phyloP scores from a whole-genome alignment of 208 protist genomes.

The Leishmania braziliensis region DNA sequence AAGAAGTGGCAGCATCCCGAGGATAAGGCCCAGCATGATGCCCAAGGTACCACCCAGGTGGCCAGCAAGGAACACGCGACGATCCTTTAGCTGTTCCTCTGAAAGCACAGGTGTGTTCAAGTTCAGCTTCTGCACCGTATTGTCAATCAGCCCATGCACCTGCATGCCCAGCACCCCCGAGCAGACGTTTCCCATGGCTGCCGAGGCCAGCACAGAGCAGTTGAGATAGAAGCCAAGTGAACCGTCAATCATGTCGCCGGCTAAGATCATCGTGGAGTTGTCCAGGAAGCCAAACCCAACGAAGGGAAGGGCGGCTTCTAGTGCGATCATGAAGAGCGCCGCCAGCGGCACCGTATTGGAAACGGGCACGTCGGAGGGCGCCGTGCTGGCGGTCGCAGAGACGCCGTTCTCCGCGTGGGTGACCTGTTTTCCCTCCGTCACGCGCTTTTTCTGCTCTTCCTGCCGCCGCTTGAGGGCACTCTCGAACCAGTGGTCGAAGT shows the following conservation, averaged over 20 bases:
- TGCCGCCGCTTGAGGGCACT: slow-evolving; percentile 70
- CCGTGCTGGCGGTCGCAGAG: not conserved
- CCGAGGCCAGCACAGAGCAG: slow-evolving; percentile 90
- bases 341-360: slow-evolving; percentile 50
- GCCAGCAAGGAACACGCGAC: slow-evolving; percentile 83
- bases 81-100: slow-evolving; percentile 83
- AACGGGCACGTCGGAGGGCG: slow-evolving; percentile 9
- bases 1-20: slow-evolving; percentile 88
- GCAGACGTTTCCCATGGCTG: slow-evolving; percentile 92
- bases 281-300: slow-evolving; percentile 93
- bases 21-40: slow-evolving; percentile 84
- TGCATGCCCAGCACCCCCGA: slow-evolving; percentile 91
- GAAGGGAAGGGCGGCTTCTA: slow-evolving; percentile 87
- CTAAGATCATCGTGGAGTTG: slow-evolving; percentile 91
- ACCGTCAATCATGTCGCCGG: slow-evolving; percentile 88
- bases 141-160: slow-evolving; percentile 90
- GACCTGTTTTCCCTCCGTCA: slow-evolving; percentile 15
- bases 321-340: slow-evolving; percentile 69
- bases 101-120: slow-evolving; percentile 75
- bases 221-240: slow-evolving; percentile 88
- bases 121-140: slow-evolving; percentile 79
- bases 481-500: slow-evolving; percentile 92
- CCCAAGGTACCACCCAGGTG: slow-evolving; percentile 89
- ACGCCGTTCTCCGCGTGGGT: not conserved
- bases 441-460: slow-evolving; percentile 46